Percentiles rank a stretch among this genome's conserved stretches.
These are phyloP conservation scores for Galerina marginata DNA, from an alignment of 768 basidiomycete species.

Conservation along the genomic window DNA sequence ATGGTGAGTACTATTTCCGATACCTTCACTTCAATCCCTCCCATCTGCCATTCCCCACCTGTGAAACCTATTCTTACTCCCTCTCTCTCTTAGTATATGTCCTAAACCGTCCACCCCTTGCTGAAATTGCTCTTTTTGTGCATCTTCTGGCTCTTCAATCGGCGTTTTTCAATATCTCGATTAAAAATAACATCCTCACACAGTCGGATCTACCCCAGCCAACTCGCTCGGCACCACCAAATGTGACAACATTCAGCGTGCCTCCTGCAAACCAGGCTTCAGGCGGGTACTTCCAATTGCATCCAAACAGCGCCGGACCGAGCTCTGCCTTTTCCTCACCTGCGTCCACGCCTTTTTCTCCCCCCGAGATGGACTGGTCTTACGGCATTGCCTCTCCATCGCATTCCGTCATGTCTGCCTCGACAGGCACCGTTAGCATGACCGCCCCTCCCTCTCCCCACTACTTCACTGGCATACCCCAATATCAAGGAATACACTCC, in stretches of 20 bases:
- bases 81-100: constrained; percentile 12
- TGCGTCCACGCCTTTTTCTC: not conserved
- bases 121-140: constrained; percentile 18
- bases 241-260: constrained; percentile 11
- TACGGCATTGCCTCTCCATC: constrained; percentile 13
- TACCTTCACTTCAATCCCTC: constrained; percentile 1
- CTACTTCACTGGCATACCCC: constrained; percentile 9
- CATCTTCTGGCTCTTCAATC: constrained; percentile 1
- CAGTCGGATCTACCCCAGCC: constrained; percentile 13
- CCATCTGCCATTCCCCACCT: not conserved
- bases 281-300: constrained; percentile 6
- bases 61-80: constrained; percentile 10
- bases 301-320: not conserved
- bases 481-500: constrained; percentile 14
- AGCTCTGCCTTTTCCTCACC: not conserved
- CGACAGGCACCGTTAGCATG: not conserved
- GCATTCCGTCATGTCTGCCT: constrained; percentile 8
- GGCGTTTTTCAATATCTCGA: constrained; percentile 4
- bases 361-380: constrained; percentile 10
- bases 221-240: constrained; percentile 18
- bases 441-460: not conserved
- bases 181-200: not conserved
- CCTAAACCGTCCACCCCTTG: constrained; percentile 8
- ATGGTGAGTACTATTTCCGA: constrained; percentile 26
- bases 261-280: not conserved